These are phyloP conservation scores for Pinus albicaulis DNA, from an alignment of 75 land plant genomes.

Conservation along the genomic window DNA sequence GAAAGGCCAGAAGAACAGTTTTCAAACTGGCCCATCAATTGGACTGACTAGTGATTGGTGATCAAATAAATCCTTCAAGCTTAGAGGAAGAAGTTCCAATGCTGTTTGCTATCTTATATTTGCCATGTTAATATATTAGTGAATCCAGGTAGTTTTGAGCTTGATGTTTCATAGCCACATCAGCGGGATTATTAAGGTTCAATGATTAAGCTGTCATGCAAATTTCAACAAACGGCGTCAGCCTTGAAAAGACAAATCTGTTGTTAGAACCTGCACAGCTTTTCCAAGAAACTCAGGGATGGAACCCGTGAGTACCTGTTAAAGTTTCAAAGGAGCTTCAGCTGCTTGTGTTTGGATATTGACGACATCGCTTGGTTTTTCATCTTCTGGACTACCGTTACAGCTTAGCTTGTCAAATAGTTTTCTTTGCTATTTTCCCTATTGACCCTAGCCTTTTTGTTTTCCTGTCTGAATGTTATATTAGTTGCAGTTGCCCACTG, in stretches of 20 bases:
- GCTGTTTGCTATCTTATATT: not conserved
- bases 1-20: not conserved
- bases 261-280: slow-evolving; percentile 6
- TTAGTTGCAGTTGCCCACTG: slow-evolving; percentile 12
- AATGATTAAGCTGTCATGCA: not conserved
- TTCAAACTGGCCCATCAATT: not conserved
- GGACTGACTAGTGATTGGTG: not conserved
- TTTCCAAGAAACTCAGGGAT: slow-evolving; percentile 8
- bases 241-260: slow-evolving; percentile 1
- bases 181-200: not conserved
- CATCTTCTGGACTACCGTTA: slow-evolving; percentile 11
- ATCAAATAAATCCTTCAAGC: too few species aligned
- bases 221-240: not conserved
- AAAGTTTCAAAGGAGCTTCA: slow-evolving; percentile 12
- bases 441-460: slow-evolving; percentile 11
- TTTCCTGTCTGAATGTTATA: slow-evolving; percentile 8
- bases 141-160: not conserved
- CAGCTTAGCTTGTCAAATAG: slow-evolving; percentile 7
- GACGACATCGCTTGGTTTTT: slow-evolving; percentile 6
- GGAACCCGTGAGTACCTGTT: slow-evolving; percentile 11
- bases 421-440: slow-evolving; percentile 10
- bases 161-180: not conserved
- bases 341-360: slow-evolving; percentile 4
- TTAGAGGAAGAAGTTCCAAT: not conserved
- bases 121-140: too few species aligned